These are phyloP conservation scores for Pichia sporocuriosa DNA, from an alignment of 805 yeast genomes.

Conservation along the genomic window DNA sequence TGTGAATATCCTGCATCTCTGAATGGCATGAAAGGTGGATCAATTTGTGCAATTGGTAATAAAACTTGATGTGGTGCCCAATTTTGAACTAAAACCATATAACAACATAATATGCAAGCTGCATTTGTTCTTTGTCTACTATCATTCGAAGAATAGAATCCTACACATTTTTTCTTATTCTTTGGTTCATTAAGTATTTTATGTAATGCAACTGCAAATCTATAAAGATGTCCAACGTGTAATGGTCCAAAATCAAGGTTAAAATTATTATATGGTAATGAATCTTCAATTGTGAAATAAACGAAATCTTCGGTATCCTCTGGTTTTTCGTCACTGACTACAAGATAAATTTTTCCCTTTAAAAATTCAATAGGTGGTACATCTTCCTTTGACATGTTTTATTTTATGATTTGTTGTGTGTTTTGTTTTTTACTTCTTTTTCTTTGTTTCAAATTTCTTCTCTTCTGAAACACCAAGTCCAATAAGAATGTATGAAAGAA, in stretches of 20 bases:
- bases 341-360: conserved; percentile 74
- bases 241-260: conserved; percentile 96
- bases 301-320: conserved; percentile 68
- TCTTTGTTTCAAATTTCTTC: background rate
- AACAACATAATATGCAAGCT: conserved; percentile 88
- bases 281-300: conserved; percentile 87
- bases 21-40: conserved; percentile 90
- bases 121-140: conserved; percentile 85
- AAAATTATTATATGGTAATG: conserved; percentile 88
- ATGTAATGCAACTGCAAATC: conserved; percentile 92
- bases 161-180: conserved; percentile 83
- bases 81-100: conserved; percentile 89
- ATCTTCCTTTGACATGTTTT: conserved; percentile 4
- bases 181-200: conserved; percentile 81
- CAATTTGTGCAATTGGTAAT: conserved; percentile 87
- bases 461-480: too few relatives aligned
- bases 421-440: too few relatives aligned
- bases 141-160: conserved; percentile 78
- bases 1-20: conserved; percentile 96
- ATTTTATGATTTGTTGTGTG: too few relatives aligned
- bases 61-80: conserved; percentile 98
- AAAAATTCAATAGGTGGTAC: conserved; percentile 31
- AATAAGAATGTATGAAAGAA: too few relatives aligned
- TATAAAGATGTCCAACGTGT: conserved; percentile 84
- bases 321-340: conserved; percentile 80